Base-by-base conservation (phyloP, 257 asterid species). In the Rauvolfia tetraphylla region DNA sequence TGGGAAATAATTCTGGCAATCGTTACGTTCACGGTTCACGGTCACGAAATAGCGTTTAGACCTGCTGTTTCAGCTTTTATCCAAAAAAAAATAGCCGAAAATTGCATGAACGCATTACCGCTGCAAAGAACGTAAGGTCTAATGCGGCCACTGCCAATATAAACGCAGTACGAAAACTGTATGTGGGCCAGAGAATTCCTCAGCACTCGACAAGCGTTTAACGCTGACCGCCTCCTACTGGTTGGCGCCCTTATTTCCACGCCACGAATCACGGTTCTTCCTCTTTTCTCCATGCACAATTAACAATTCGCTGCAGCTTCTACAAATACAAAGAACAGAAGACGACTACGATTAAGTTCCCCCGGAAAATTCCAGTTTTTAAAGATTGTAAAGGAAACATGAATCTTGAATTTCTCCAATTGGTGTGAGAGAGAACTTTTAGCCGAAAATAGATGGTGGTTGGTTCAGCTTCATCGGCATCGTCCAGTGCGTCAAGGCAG, bases 241-340 rank as follows among this genome's bases (percentile, higher is more conserved):
- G 58, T 81, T 87, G 87, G 88, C 84, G 84, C 79, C 83, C 73
- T 84, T 62, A 20, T 49, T 74, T 62, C 83, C 85, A 80, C 86
- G 88, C 87, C 86, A 85, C 91, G 89, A 77, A 81, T 77, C 65
- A 12, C 49, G 17, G 27, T 49, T 51, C 41, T 7, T 44, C 7
- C 22, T 20, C 0, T 10, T 46, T 36, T 39, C 14, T 76, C 36
- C 74, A 34, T 76, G 66, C 67, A 76, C 63, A 66, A 49, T 66
- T 46, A 66, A 34, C 39, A 70, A 59, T 54, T 33, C 18, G n/a
- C 14, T 25, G 0, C 56, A 4, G 33, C 42, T 27, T 66, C 38
- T n/a, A 46, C 17, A 22, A 3, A 5, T 44, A 27, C 71, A 23
- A 18, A 41, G 18, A 65, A 49, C 23, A 53, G 2, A 51, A 39